Base-by-base conservation (phyloP, 352 stramenopile species). In the Phytophthora pistaciae region DNA sequence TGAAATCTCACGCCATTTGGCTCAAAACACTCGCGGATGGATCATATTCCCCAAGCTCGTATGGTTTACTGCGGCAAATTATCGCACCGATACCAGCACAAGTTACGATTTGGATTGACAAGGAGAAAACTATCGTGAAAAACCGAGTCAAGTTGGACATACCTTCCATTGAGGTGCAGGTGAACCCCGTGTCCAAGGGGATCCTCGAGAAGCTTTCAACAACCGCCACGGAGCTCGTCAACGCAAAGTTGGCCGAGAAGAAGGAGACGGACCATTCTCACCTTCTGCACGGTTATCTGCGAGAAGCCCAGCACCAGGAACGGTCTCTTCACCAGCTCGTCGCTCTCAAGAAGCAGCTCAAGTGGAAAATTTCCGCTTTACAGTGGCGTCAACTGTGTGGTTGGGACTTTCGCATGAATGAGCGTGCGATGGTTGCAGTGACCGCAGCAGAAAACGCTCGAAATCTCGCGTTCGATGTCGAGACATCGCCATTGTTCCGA, bases 1-100 rank as follows among this genome's bases (percentile, higher is more conserved):
- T 93, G 6, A 88, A 87, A 27, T 93, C 85, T 29, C 75, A 84
- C 18, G 68, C 85, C 3, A 79, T 88, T 66, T 94, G 87, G 87
- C 72, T 94, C 10, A 88, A 87, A 65, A 73, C 80, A 1, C 74
- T 88, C 1, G 21, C 70, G 0, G 83, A 92, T 23, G 82, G 85
- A 5, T 87, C 82, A 1, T 92, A 91, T 53, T 92, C 82, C 8
- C 78, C 82, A 1, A 87, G 74, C 33, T 88, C 85, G 3, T 86
- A 84, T 25, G 85, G 87, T 4, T 59, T 94, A 4, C 66, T 92
- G 11, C 83, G 79, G 54, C 82, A 90, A 77, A 83, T 94, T 10
- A 84, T 94, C 29, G 82, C 84, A 0, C 84, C 87, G 3, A 87
- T 92, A n/a, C 83, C 87, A 11, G 68, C 76, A 1, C 77, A 80